Evolutionary conservation across 2,329 filamentous ascomycete genomes (phyloP).

Genomic region (Myotisia sp.): DNA sequence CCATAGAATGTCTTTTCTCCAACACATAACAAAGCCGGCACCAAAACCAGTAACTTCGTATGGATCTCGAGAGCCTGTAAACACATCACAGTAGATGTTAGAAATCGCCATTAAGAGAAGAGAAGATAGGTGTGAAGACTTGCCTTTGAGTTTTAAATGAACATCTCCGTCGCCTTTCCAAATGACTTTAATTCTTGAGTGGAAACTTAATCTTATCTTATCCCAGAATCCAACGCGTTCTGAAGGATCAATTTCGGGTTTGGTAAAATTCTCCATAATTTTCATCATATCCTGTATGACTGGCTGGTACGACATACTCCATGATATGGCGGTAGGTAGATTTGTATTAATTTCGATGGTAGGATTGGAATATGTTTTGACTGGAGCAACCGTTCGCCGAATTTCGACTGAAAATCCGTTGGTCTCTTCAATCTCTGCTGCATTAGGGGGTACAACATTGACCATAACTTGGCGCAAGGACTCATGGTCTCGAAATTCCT

Average conservation of each 20-base stretch:
- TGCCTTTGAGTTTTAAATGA: constrained; percentile 79
- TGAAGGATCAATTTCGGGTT: constrained; percentile 83
- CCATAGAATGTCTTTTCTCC: constrained; percentile 86
- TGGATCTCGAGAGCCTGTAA: constrained; percentile 60
- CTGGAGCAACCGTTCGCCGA: constrained; percentile 76
- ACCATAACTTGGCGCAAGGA: constrained; percentile 70
- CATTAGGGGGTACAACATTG: constrained; percentile 62
- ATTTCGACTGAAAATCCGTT: constrained; percentile 72
- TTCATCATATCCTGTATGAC: constrained; percentile 99
- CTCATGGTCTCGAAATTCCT: constrained; percentile 71
- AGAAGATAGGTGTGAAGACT: constrained; percentile 2
- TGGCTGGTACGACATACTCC: constrained; percentile 94
- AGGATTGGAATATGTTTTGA: constrained; percentile 94
- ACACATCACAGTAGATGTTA: no score
- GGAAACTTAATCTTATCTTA: constrained; percentile 87
- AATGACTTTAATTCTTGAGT: constrained; percentile 73
- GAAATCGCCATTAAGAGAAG: constrained; percentile 4
- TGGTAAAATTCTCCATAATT: constrained; percentile 93
- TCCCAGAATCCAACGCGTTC: constrained; percentile 97
- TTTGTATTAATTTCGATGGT: constrained; percentile 84
- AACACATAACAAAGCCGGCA: constrained; percentile 95
- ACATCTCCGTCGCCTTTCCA: constrained; percentile 97
- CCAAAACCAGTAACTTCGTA: constrained; percentile 87
- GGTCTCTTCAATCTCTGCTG: constrained; percentile 40
- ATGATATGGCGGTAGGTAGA: constrained; percentile 82